A percentile compares a stretch with the other conserved stretches of the same genome.
These are phyloP conservation scores for Wickerhamomyces strasburgensis DNA, from an alignment of 805 yeast genomes.

Conservation along the genomic window DNA sequence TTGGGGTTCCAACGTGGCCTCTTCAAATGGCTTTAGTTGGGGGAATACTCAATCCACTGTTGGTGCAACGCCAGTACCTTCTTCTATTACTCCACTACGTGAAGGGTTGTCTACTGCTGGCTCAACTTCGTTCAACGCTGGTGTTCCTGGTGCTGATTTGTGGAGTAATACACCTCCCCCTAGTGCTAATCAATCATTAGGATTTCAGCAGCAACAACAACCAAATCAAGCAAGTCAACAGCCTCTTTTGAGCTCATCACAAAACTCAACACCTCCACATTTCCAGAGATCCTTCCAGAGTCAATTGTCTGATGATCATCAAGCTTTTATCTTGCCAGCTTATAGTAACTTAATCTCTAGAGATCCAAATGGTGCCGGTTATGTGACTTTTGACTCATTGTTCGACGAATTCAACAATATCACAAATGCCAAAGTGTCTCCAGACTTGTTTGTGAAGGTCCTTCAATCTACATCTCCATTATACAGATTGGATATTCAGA, in stretches of 20 bases:
- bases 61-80: background rate
- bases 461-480: slow-evolving; percentile 10
- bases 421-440: background rate
- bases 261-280: slow-evolving; percentile 46
- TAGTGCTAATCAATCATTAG: background rate
- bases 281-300: background rate
- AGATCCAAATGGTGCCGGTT: background rate
- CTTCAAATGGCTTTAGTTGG: background rate
- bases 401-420: background rate
- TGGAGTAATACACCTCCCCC: slow-evolving; percentile 2
- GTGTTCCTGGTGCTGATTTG: slow-evolving; percentile 6
- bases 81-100: background rate
- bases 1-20: background rate
- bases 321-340: background rate
- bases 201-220: background rate
- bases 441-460: slow-evolving; percentile 11
- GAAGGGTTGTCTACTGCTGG: too few species aligned
- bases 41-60: slow-evolving; percentile 1
- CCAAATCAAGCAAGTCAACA: background rate
- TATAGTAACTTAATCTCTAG: background rate
- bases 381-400: background rate
- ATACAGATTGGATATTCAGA: slow-evolving; percentile 10
- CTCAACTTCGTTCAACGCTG: too few species aligned
- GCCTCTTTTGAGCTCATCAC: too few species aligned
- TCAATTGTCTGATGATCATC: background rate